Conservation (phyloP, 2,329 filamentous ascomycete species). For the Fusarium protoensiforme region DNA sequence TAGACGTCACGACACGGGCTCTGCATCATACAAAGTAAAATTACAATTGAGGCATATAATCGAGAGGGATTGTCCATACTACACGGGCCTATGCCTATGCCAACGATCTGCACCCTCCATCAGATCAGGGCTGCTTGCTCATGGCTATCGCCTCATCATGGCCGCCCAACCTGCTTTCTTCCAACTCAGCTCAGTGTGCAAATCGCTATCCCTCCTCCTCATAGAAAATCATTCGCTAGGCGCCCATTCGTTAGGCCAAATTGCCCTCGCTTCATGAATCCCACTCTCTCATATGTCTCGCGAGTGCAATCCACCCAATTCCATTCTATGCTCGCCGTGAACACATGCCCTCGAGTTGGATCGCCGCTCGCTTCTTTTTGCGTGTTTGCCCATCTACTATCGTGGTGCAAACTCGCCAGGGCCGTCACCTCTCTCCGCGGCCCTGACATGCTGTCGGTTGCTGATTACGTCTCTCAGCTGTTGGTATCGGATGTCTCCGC, state of each 20-base stretch:
- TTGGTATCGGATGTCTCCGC: conserved; percentile 42
- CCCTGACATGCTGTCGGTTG: not conserved
- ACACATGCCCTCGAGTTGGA: conserved; percentile 29
- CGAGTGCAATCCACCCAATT: conserved; percentile 21
- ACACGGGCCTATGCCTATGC: conserved; percentile 30
- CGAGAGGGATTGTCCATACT: conserved; percentile 39
- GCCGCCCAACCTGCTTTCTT: conserved; percentile 6
- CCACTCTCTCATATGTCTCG: conserved; percentile 20
- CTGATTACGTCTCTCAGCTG: conserved; percentile 28
- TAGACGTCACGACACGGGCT: not conserved
- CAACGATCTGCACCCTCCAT: conserved; percentile 11
- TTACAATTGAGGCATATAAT: conserved; percentile 42
- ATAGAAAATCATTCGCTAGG: conserved; percentile 23
- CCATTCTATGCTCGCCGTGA: conserved; percentile 30
- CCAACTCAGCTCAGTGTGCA: conserved; percentile 1
- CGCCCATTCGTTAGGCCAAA: conserved; percentile 8
- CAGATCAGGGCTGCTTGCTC: conserved; percentile 5
- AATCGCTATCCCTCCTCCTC: conserved; percentile 20
- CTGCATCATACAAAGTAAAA: conserved; percentile 37
- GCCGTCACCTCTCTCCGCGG: not conserved
- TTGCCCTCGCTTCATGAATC: conserved; percentile 20
- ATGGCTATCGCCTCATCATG: not conserved
- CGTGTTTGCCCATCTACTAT: conserved; percentile 11
- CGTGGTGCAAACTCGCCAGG: conserved; percentile 16
- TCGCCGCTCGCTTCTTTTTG: conserved; percentile 22